Percentiles rank a stretch among this genome's conserved stretches.
Evolutionary conservation across 106 monocot genomes (phyloP).

Genomic region (Narthecium ossifragum): DNA sequence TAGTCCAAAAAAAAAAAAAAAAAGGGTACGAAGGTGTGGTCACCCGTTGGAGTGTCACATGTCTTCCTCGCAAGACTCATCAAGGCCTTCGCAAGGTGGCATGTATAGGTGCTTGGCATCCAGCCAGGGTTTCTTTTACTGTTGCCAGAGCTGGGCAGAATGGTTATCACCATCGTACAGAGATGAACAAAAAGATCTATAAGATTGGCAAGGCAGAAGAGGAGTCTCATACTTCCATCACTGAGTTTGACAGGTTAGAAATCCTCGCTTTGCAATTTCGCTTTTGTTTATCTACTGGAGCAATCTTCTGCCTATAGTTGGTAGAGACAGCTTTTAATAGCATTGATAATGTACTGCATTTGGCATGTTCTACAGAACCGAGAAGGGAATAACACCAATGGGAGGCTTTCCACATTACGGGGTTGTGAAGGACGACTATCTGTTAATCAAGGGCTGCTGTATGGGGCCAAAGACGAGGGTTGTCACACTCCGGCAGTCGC

Average conservation of each 20-base stretch:
- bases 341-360: too few relatives aligned
- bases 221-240: constrained; percentile 43
- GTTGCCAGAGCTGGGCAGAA: constrained; percentile 74
- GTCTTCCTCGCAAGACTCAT: constrained; percentile 66
- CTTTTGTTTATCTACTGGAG: background rate
- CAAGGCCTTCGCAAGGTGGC: constrained; percentile 63
- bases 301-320: background rate
- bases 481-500: constrained; percentile 50
- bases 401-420: constrained; percentile 73
- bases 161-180: constrained; percentile 63
- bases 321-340: too few relatives aligned
- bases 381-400: constrained; percentile 69
- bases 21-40: constrained; percentile 75
- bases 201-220: constrained; percentile 48
- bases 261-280: background rate
- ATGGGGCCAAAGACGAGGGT: constrained; percentile 68
- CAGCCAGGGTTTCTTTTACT: constrained; percentile 59
- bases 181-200: constrained; percentile 71
- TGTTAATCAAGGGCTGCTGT: constrained; percentile 68
- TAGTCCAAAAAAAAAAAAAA: constrained; percentile 60
- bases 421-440: constrained; percentile 62
- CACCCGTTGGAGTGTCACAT: constrained; percentile 65
- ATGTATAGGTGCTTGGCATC: constrained; percentile 76
- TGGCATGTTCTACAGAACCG: constrained; percentile 41
- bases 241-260: constrained; percentile 49